A percentile compares a stretch with the other conserved stretches of the same genome.
phyloP scores from a whole-genome alignment of 2,329 filamentous ascomycete genomes.

The Cladosporium sp. region DNA sequence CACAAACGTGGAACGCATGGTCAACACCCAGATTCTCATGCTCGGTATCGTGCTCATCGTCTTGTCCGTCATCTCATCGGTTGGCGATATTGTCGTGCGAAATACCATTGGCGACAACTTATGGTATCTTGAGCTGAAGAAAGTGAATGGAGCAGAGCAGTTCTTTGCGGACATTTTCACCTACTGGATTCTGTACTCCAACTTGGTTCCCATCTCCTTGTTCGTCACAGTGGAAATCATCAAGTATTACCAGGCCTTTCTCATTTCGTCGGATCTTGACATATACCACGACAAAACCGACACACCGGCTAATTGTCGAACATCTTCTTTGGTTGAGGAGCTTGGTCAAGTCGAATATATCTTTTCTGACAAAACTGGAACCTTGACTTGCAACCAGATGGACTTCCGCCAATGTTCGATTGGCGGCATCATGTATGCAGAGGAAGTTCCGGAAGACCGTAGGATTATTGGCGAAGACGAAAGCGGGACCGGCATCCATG shows the following conservation, averaged over 20 bases:
- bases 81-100: slow-evolving; percentile 83
- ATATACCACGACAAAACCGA: slow-evolving; percentile 97
- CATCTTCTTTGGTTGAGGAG: slow-evolving; percentile 94
- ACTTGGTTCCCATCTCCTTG: slow-evolving; percentile 92
- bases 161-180: slow-evolving; percentile 96
- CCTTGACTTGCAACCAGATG: slow-evolving; percentile 98
- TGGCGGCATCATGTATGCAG: slow-evolving; percentile 88
- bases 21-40: slow-evolving; percentile 91
- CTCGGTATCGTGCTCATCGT: slow-evolving; percentile 79
- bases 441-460: slow-evolving; percentile 87
- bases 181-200: slow-evolving; percentile 97
- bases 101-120: slow-evolving; percentile 63
- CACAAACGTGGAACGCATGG: slow-evolving; percentile 89
- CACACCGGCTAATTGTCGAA: slow-evolving; percentile 92
- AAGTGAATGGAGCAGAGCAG: slow-evolving; percentile 68
- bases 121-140: slow-evolving; percentile 69
- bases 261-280: slow-evolving; percentile 96
- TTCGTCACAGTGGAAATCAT: slow-evolving; percentile 98
- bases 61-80: slow-evolving; percentile 85
- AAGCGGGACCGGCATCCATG: slow-evolving; percentile 75
- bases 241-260: slow-evolving; percentile 96
- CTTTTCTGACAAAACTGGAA: slow-evolving; percentile 97
- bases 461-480: slow-evolving; percentile 73
- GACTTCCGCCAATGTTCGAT: slow-evolving; percentile 96
- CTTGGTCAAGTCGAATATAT: slow-evolving; percentile 98